Percentiles rank a stretch among this genome's conserved stretches.
phyloP scores from a whole-genome alignment of 225 moss, liverwort and hornwort species.

The Bryum argenteum region DNA sequence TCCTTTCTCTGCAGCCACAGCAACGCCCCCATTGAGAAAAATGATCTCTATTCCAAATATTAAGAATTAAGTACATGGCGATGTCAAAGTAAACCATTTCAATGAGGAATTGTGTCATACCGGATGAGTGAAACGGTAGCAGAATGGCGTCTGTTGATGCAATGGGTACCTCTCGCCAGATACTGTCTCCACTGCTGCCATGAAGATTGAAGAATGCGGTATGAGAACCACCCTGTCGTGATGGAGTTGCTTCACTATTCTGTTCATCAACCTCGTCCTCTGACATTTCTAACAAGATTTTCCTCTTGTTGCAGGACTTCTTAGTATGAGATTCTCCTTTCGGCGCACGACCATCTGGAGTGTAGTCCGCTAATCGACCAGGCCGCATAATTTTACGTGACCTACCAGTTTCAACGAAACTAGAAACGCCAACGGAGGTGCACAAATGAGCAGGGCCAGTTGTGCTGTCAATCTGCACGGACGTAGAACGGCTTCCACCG shows the following conservation, averaged over 20 bases:
- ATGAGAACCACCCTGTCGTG: slow-evolving; percentile 40
- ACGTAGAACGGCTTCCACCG: slow-evolving; percentile 64
- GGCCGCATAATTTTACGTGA: slow-evolving; percentile 61
- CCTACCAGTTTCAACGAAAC: slow-evolving; percentile 45
- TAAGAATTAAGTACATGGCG: no score
- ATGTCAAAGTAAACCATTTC: neutral
- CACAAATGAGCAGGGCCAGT: slow-evolving; percentile 41
- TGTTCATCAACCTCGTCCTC: slow-evolving; percentile 58
- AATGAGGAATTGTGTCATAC: slow-evolving; percentile 26
- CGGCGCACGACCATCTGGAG: slow-evolving; percentile 57
- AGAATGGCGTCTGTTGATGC: slow-evolving; percentile 65
- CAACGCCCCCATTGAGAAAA: slow-evolving; percentile 24
- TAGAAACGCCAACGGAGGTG: slow-evolving; percentile 51
- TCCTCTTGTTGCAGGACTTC: slow-evolving; percentile 58
- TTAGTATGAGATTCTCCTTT: slow-evolving; percentile 54
- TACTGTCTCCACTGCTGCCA: slow-evolving; percentile 46
- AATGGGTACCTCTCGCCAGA: slow-evolving; percentile 89
- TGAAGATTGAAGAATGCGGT: slow-evolving; percentile 33
- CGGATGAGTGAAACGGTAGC: slow-evolving; percentile 54
- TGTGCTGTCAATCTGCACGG: slow-evolving; percentile 49
- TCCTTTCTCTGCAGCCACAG: slow-evolving; percentile 44
- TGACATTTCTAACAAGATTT: slow-evolving; percentile 55
- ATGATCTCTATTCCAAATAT: neutral
- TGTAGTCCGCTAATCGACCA: slow-evolving; percentile 57
- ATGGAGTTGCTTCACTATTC: slow-evolving; percentile 45